Percentiles rank a stretch among this genome's conserved stretches.
Conservation (phyloP, 1,284 basidiomycete genomes). For the Rhodotorula mucilaginosa region DNA sequence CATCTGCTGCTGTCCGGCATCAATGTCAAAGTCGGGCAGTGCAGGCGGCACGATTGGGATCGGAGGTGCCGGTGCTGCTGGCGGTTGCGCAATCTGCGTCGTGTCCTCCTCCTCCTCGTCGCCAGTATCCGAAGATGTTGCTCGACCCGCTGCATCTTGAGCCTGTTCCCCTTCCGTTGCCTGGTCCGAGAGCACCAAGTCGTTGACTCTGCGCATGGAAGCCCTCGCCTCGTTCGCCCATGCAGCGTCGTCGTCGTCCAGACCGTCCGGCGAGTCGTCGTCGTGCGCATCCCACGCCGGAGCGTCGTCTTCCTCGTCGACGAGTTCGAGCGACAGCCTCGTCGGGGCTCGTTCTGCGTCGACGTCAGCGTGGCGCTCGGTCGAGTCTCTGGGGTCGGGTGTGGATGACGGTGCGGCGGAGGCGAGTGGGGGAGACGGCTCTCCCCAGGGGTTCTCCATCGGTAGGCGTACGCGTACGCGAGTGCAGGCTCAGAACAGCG, state of each 20-base stretch:
- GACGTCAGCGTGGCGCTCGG: background rate
- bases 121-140: background rate
- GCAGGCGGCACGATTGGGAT: background rate
- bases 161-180: background rate
- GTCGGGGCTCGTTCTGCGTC: background rate
- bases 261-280: background rate
- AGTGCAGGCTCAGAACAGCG: too few species aligned
- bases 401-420: background rate
- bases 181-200: too few species aligned
- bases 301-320: slow-evolving; percentile 2
- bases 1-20: slow-evolving; percentile 18
- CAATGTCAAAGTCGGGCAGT: background rate
- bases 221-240: background rate
- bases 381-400: background rate
- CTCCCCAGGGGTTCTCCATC: slow-evolving; percentile 1
- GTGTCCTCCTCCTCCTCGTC: background rate
- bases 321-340: background rate
- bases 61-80: background rate
- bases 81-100: background rate
- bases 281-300: slow-evolving; percentile 10
- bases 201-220: background rate
- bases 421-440: background rate
- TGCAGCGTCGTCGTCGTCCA: background rate
- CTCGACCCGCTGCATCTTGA: too few species aligned
- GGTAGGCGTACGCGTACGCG: too few species aligned